phyloP scores from a whole-genome alignment of 805 yeast genomes.

The Sugiyamaella qingdaonensis region DNA sequence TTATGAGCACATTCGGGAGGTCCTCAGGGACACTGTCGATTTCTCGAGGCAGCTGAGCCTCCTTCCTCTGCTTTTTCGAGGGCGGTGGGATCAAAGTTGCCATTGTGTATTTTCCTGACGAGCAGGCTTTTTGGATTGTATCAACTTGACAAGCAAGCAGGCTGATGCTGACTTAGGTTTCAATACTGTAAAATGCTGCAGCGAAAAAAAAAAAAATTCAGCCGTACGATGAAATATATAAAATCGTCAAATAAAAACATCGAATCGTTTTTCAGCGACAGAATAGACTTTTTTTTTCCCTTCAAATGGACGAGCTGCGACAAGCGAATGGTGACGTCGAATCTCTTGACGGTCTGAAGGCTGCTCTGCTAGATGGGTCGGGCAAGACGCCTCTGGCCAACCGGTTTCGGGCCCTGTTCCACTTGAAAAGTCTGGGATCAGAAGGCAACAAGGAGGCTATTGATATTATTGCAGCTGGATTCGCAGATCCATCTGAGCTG shows the following conservation, averaged over 20 bases:
- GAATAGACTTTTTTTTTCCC: not conserved
- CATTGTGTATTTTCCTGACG: constrained; percentile 42
- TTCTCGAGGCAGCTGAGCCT: constrained; percentile 76
- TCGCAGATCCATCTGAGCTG: constrained; percentile 76
- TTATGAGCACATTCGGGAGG: constrained; percentile 80
- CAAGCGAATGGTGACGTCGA: constrained; percentile 23
- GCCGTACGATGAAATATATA: not conserved
- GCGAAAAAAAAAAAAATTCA: not conserved
- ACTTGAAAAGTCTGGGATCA: constrained; percentile 78
- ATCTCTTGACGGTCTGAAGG: constrained; percentile 21
- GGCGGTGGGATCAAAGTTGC: constrained; percentile 94
- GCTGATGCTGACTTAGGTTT: constrained; percentile 80
- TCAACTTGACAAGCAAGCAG: not conserved
- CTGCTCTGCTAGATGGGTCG: constrained; percentile 28
- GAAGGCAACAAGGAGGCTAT: constrained; percentile 66
- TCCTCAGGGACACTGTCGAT: constrained; percentile 70
- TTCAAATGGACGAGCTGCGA: constrained; percentile 23
- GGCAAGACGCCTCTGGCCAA: constrained; percentile 75
- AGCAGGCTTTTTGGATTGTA: too few relatives aligned
- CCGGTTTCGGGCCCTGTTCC: constrained; percentile 92
- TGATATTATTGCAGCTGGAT: constrained; percentile 79
- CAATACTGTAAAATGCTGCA: not conserved
- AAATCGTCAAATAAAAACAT: not conserved
- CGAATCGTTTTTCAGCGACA: not conserved
- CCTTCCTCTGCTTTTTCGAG: constrained; percentile 79